Base-by-base conservation (phyloP, 306 rosid genomes). In the Cicer judaicum region DNA sequence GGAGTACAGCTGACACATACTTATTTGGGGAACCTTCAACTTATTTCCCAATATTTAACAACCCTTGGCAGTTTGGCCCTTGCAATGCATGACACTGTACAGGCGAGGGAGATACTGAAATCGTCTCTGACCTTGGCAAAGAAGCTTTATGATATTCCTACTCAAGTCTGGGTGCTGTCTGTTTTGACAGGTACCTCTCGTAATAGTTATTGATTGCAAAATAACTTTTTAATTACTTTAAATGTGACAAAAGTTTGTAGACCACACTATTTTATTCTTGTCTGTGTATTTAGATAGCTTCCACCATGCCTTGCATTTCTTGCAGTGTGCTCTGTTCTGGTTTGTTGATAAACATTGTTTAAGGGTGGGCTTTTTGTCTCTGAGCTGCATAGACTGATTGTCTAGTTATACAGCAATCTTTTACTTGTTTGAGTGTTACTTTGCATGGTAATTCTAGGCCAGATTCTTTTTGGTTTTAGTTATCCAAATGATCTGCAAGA, bases 141-240 rank as follows among this genome's bases (percentile, higher is more conserved):
- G 87, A 94, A 94, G 81, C 96, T 94, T 81, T 91, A 71, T 81
- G 98, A 94, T 78, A 78, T 88, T 82, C 98, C 98, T 59, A 85
- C 98, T 66, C 97, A 94, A 88, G 89, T 91, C 54, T 88, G 96
- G 97, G 97, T 94, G 78, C 95, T 94, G 64, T 90, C 98, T 73
- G 93, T 90, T 74, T 81, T 94, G 86, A 90, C 98, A 43, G 88
- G 97, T 94, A 85, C 75, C 56, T 47, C 82, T 52, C 70, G 78
- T 11, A 19, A 6, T 50, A 61, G 53, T 67, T 73, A 79, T 24
- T 52, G 19, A 39, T 6, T 72, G 77, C 57, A 10, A 63, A 40
- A 74, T n/a, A 8, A 3, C 34, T 40, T 63, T 41, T 41, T 64
- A 15, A 39, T 70, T 62, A 18, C 66, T 79, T 47, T 50, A 19